Evolutionary conservation across 2,329 filamentous ascomycete species (phyloP).

Genomic region (Cladosporium sp.): DNA sequence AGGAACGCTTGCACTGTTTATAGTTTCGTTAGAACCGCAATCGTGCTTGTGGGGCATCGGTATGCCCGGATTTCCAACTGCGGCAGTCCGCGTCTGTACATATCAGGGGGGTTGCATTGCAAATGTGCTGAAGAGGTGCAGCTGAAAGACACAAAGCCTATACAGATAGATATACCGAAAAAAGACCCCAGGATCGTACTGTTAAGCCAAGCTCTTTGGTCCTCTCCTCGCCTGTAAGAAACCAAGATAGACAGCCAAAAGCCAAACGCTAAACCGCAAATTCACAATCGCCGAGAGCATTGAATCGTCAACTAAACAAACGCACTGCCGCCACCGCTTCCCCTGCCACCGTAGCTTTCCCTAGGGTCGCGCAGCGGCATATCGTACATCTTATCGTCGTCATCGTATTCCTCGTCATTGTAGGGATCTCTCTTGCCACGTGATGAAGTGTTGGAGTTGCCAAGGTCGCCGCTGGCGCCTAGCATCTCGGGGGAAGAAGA

Average conservation of each 20-base stretch:
- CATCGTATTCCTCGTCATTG: constrained; percentile 27
- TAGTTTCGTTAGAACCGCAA: not conserved
- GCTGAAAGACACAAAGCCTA: not conserved
- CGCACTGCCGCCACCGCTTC: constrained; percentile 23
- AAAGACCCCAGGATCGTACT: not conserved
- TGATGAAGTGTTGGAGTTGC: constrained; percentile 14
- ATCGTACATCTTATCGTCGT: constrained; percentile 31
- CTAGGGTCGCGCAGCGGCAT: constrained; percentile 29
- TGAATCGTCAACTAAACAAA: constrained; percentile 24
- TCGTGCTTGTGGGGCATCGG: not conserved
- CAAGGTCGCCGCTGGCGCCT: constrained; percentile 30
- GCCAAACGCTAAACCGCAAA: constrained; percentile 5
- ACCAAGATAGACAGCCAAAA: not conserved
- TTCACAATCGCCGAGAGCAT: not conserved
- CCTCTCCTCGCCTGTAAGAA: not conserved
- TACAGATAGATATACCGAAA: not conserved
- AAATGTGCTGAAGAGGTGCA: not conserved
- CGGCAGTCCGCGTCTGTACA: not conserved
- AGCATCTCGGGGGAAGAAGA: constrained; percentile 33
- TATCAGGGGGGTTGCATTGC: not conserved
- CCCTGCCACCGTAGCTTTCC: constrained; percentile 19
- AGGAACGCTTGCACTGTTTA: not conserved
- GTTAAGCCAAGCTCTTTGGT: not conserved
- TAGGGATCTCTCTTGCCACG: constrained; percentile 24
- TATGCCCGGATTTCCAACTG: not conserved